These are phyloP conservation scores for Entophlyctis luteolus DNA, from an alignment of 192 early-diverging fungal species.

Conservation along the genomic window DNA sequence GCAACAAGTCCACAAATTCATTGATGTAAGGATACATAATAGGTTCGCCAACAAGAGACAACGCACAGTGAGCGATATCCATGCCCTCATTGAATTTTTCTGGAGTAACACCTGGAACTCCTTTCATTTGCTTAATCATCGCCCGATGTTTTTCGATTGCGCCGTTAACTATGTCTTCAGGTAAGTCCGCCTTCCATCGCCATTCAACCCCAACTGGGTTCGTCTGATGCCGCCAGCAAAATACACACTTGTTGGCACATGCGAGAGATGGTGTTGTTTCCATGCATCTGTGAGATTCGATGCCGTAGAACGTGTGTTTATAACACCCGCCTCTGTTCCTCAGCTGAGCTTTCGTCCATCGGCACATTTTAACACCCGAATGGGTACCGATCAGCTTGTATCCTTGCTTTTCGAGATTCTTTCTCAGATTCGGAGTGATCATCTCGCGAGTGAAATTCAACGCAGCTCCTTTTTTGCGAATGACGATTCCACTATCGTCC, in stretches of 20 bases:
- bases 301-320: conserved; percentile 75
- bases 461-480: conserved; percentile 33
- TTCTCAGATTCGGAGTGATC: conserved; percentile 66
- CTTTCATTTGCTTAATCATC: conserved; percentile 73
- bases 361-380: conserved; percentile 70
- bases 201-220: conserved; percentile 71
- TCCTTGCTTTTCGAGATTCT: conserved; percentile 67
- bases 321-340: conserved; percentile 71
- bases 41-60: conserved; percentile 62
- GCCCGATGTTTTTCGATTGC: conserved; percentile 66
- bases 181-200: conserved; percentile 70
- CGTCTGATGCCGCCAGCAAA: conserved; percentile 67
- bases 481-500: conserved; percentile 43
- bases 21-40: conserved; percentile 74
- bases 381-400: conserved; percentile 70
- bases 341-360: conserved; percentile 74
- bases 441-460: conserved; percentile 55
- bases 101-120: conserved; percentile 71
- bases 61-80: conserved; percentile 60
- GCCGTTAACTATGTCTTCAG: conserved; percentile 63
- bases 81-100: conserved; percentile 69
- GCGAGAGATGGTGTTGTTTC: conserved; percentile 73
- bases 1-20: conserved; percentile 64
- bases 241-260: conserved; percentile 69
- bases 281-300: conserved; percentile 70